Evolutionary conservation across 2,329 filamentous ascomycete species (phyloP).

Genomic region (Bipolaris gigantea): DNA sequence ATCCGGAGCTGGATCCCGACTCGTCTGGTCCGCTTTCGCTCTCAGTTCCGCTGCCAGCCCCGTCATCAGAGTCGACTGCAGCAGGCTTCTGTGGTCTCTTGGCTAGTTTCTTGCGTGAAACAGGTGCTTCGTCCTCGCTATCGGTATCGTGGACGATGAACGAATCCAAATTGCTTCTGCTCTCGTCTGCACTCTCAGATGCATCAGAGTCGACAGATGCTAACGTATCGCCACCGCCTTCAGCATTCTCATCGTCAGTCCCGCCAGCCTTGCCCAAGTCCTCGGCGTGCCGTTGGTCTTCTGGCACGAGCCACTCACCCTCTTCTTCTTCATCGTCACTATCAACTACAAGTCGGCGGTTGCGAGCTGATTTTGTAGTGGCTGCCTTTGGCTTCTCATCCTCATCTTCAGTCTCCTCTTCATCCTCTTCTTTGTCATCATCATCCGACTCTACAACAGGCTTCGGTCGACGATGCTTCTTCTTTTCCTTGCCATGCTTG

Average conservation of each 20-base stretch:
- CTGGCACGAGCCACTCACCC: slow-evolving; percentile 78
- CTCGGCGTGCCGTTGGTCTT: slow-evolving; percentile 62
- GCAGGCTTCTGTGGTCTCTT: slow-evolving; percentile 53
- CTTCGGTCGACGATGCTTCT: slow-evolving; percentile 43
- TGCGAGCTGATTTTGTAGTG: slow-evolving; percentile 25
- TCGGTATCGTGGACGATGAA: slow-evolving; percentile 45
- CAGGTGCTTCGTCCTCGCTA: slow-evolving; percentile 44
- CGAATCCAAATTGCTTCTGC: slow-evolving; percentile 38
- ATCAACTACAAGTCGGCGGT: slow-evolving; percentile 57
- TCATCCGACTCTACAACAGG: slow-evolving; percentile 28
- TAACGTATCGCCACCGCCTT: slow-evolving; percentile 81
- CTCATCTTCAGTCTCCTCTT: slow-evolving; percentile 4
- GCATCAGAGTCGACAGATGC: slow-evolving; percentile 70
- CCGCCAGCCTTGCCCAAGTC: slow-evolving; percentile 79
- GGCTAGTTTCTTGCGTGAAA: slow-evolving; percentile 27
- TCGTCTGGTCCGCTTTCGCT: slow-evolving; percentile 44
- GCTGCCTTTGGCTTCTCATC: slow-evolving; percentile 22
- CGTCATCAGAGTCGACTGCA: slow-evolving; percentile 55
- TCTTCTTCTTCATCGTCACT: slow-evolving; percentile 67
- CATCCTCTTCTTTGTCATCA: slow-evolving; percentile 19
- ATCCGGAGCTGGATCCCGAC: slow-evolving; percentile 31
- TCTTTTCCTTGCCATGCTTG: slow-evolving; percentile 33
- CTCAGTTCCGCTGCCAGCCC: slow-evolving; percentile 45
- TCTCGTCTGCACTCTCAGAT: slow-evolving; percentile 60
- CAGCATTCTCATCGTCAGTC: slow-evolving; percentile 82